Evolutionary conservation across 306 rosid genomes (phyloP).

Genomic region (Prunus mira): DNA sequence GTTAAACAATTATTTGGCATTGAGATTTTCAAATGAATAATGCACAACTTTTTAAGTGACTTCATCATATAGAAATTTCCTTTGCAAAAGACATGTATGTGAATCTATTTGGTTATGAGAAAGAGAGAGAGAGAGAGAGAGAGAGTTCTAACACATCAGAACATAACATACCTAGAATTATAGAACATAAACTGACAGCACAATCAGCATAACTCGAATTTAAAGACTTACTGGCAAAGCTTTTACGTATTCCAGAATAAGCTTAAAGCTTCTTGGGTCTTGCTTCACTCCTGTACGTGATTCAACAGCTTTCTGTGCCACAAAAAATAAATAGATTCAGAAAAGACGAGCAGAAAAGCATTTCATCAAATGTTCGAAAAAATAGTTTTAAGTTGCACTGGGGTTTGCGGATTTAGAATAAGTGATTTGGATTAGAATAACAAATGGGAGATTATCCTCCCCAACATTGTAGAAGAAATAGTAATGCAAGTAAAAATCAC

Average conservation of each 20-base stretch:
- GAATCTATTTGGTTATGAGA: neutral
- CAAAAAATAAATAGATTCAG: constrained; percentile 36
- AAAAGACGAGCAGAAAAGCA: neutral
- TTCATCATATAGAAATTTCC: too few relatives aligned
- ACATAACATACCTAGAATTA: neutral
- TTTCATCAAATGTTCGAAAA: neutral
- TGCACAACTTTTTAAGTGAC: neutral
- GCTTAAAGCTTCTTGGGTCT: constrained; percentile 91
- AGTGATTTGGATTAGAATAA: neutral
- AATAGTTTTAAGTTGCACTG: too few relatives aligned
- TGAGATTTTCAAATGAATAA: neutral
- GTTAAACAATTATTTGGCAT: neutral
- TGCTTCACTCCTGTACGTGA: constrained; percentile 45
- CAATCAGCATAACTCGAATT: neutral
- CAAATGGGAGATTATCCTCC: neutral
- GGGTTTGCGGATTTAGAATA: too few relatives aligned
- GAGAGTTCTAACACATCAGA: neutral
- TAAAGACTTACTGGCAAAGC: constrained; percentile 78
- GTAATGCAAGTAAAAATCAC: neutral
- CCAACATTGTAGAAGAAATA: neutral
- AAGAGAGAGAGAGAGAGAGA: neutral
- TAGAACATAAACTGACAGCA: constrained; percentile 10
- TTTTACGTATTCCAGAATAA: constrained; percentile 84
- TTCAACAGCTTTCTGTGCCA: constrained; percentile 66
- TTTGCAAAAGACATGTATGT: neutral